Percentiles rank a stretch among this genome's conserved stretches.
Evolutionary conservation across 1,139 yeast genomes (phyloP).

Genomic region (Scheffersomyces stambukii): DNA sequence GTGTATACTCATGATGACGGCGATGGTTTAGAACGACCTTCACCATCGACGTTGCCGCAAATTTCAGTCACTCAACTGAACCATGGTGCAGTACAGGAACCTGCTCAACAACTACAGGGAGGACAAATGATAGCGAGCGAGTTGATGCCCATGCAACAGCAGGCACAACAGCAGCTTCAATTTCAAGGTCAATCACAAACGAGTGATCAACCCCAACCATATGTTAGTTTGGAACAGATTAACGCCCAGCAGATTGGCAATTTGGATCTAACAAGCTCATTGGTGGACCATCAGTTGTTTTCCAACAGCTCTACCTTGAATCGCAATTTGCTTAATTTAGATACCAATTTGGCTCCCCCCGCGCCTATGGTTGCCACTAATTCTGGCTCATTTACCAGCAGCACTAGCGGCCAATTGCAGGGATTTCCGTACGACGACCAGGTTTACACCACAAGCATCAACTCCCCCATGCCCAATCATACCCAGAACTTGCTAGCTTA

Average conservation of each 20-base stretch:
- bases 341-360: constrained; percentile 1
- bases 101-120: neutral
- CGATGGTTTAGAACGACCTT: constrained; percentile 2
- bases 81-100: neutral
- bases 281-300: constrained; percentile 2
- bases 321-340: constrained; percentile 2
- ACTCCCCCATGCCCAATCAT: constrained; percentile 9
- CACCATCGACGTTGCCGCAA: constrained; percentile 4
- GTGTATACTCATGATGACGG: constrained; percentile 19
- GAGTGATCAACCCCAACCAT: constrained; percentile 10
- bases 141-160: constrained; percentile 1
- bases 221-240: constrained; percentile 12
- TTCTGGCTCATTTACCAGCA: constrained; percentile 2
- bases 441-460: constrained; percentile 12
- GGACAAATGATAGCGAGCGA: neutral
- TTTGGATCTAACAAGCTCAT: constrained; percentile 3
- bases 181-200: constrained; percentile 3
- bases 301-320: constrained; percentile 4
- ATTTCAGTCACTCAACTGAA: no score
- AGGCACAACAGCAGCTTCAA: constrained; percentile 3
- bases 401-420: constrained; percentile 4
- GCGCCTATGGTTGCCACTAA: constrained; percentile 1
- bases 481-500: constrained; percentile 7
- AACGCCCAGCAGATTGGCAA: constrained; percentile 10
- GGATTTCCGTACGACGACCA: constrained; percentile 23